Evolutionary conservation across 164 flowering plant genomes (phyloP).

Genomic region (Nelumbo lutea): DNA sequence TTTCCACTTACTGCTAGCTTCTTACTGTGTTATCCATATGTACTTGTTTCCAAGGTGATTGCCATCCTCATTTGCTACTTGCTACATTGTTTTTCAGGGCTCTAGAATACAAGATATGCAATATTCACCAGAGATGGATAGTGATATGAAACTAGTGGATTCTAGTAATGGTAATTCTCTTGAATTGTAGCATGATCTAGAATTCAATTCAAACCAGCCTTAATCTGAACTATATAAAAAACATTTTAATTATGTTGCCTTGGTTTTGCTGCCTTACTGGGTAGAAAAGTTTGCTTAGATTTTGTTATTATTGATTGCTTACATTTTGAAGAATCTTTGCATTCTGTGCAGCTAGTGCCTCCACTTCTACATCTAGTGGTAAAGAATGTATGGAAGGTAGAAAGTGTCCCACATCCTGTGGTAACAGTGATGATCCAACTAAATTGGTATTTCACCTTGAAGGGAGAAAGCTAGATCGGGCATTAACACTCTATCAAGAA

Average conservation of each 20-base stretch:
- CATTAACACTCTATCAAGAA: conserved; percentile 67
- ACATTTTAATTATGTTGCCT: no score
- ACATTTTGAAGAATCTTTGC: conserved; percentile 4
- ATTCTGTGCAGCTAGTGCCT: conserved; percentile 10
- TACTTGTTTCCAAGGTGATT: no score
- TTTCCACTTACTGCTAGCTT: not conserved
- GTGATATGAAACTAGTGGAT: conserved; percentile 6
- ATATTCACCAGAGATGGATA: conserved; percentile 15
- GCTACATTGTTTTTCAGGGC: conserved; percentile 19
- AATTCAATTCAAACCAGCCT: not conserved
- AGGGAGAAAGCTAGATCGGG: conserved; percentile 44
- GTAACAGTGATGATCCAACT: conserved; percentile 19
- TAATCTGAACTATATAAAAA: no score
- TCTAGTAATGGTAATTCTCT: conserved; percentile 7
- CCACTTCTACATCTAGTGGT: conserved; percentile 1
- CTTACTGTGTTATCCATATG: not conserved
- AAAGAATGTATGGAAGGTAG: conserved; percentile 1
- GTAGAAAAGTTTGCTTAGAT: not conserved
- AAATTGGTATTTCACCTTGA: conserved; percentile 56
- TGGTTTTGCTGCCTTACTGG: no score
- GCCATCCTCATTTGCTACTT: no score
- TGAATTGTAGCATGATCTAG: not conserved
- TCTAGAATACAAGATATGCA: conserved; percentile 17
- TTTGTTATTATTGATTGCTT: not conserved
- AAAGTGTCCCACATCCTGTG: conserved; percentile 18